Evolutionary conservation across 768 basidiomycete species (phyloP), one percentile per base, ranked within the genome.

Genomic region (Pisolithus tinctorius): DNA sequence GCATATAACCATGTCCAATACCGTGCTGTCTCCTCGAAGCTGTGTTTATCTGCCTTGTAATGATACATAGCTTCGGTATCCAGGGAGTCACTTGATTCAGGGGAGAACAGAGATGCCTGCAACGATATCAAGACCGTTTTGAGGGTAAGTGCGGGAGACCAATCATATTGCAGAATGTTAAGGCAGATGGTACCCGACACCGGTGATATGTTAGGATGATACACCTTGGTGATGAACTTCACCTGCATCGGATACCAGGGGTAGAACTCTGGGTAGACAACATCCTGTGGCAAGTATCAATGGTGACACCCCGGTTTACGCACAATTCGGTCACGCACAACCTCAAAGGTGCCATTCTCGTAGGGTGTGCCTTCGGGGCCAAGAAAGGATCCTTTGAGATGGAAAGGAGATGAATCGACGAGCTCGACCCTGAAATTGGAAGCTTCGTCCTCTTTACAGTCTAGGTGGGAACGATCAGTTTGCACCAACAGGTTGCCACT

Each of bases 1-100:
- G 94, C 94, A 64, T 96, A 96, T 27, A 87, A 82, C 61, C 88
- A 83, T 1, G 93, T 90, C 94, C 94, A 98, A 66, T 94, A 93
- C 39, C 80, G 77, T 50, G 94, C 94, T 4, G 94, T 98, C 38
- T 88, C 88, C 52, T 94, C 89, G 58, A 98, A 98, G 60, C 86
- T 84, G 26, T 73, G 70, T 65, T 85, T 86, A 66, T 86, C 89
- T 11, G 93, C 91, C 67, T 89, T 87, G 61, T 88, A 98, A 63
- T 96, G 95, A 66, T 96, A 96, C 11, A 95, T 94, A 11, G 97
- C 94, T 71, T 98, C 93, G 0, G 94, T 94, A 62, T 98, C 94
- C 71, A 96, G 94, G 0, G 94, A 94, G 63, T 97, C 95, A 55
- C 87, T 89, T 6, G 95, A 93, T 64, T 96, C 93, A 1, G 95